Percentiles rank a stretch among this genome's conserved stretches.
These are phyloP conservation scores for Globisporangium sylvaticum DNA, from an alignment of 352 stramenopile species.

Conservation along the genomic window DNA sequence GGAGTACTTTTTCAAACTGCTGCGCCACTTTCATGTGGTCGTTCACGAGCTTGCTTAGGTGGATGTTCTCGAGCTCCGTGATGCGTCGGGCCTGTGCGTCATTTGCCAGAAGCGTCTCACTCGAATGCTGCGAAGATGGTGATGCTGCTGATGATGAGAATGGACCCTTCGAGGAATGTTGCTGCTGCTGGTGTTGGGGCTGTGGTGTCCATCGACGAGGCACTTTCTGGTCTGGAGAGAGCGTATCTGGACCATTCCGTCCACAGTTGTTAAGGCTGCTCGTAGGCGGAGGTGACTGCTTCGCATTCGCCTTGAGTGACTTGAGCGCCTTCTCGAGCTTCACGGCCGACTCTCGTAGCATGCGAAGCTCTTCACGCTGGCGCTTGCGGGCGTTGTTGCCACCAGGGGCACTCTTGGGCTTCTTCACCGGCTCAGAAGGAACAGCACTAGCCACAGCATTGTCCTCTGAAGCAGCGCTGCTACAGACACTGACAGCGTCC, in stretches of 20 bases:
- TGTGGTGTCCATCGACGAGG: neutral
- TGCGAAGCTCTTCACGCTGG: conserved; percentile 10
- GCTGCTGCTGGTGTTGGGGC: neutral
- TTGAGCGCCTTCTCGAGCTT: conserved; percentile 3
- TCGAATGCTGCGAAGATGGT: neutral
- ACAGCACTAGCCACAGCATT: neutral
- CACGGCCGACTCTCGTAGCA: neutral
- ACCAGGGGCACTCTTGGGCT: conserved; percentile 1
- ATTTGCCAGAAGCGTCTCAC: neutral
- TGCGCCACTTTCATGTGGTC: conserved; percentile 24
- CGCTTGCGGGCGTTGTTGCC: conserved; percentile 13
- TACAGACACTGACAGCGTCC: neutral
- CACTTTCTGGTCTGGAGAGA: conserved; percentile 3
- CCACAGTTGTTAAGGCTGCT: neutral
- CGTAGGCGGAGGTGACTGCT: neutral
- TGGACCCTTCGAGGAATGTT: neutral
- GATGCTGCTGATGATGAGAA: neutral
- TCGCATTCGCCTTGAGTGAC: neutral
- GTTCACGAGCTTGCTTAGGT: conserved; percentile 26
- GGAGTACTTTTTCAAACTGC: conserved; percentile 18
- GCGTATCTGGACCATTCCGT: neutral
- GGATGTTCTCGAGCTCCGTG: conserved; percentile 17
- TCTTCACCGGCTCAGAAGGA: neutral
- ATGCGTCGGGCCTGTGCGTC: neutral
- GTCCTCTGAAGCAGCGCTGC: neutral